phyloP scores from a whole-genome alignment of 768 basidiomycete genomes.

The Suillus fuscotomentosus region DNA sequence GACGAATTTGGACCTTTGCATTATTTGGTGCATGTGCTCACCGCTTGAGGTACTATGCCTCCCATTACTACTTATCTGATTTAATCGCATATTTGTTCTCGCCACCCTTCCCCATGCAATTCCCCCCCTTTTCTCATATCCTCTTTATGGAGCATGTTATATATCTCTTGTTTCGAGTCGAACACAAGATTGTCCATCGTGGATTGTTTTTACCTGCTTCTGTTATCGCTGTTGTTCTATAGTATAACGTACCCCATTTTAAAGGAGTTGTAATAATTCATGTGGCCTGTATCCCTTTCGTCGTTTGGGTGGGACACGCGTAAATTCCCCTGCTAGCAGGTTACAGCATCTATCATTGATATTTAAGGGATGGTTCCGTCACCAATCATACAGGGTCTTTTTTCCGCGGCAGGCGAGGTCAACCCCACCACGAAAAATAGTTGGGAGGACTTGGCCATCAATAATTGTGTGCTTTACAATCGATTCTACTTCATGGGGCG shows the following conservation, averaged over 20 bases:
- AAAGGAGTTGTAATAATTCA: slow-evolving; percentile 22
- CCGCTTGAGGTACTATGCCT: not conserved
- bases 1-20: slow-evolving; percentile 23
- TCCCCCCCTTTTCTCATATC: not conserved
- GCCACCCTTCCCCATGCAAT: slow-evolving; percentile 7
- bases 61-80: slow-evolving; percentile 6
- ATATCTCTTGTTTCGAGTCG: slow-evolving; percentile 2
- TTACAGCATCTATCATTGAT: not conserved
- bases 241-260: slow-evolving; percentile 25
- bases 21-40: slow-evolving; percentile 9
- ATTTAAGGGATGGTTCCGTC: slow-evolving; percentile 11
- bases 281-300: slow-evolving; percentile 1
- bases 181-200: not conserved
- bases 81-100: slow-evolving; percentile 9
- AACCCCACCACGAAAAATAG: slow-evolving; percentile 82
- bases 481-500: slow-evolving; percentile 82
- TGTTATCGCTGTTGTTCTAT: slow-evolving; percentile 16
- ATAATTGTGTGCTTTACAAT: slow-evolving; percentile 88
- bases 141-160: slow-evolving; percentile 4
- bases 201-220: not conserved
- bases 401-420: slow-evolving; percentile 74
- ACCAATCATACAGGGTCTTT: slow-evolving; percentile 74
- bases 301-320: not conserved
- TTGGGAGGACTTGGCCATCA: slow-evolving; percentile 78
- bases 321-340: not conserved